Evolutionary conservation across 2,329 filamentous ascomycete species (phyloP), one percentile per base, ranked within the genome.

Genomic region (Claviceps paspali): DNA sequence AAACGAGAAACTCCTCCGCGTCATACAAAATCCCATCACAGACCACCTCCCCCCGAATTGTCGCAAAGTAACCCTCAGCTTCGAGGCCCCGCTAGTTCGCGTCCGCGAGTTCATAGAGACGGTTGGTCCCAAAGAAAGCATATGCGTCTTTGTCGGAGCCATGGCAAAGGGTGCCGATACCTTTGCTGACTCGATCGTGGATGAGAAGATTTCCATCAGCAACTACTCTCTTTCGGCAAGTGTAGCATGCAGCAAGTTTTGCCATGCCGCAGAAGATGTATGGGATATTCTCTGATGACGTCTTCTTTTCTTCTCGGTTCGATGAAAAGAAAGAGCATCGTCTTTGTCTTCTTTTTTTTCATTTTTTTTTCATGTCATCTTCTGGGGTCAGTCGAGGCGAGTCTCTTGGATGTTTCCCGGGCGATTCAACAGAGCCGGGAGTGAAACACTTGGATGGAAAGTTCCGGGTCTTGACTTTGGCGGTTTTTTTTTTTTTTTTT

Each of bases 201-300:
- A 96, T 55, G 91, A 98, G 63, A 84, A 92, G 53, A 96, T 98
- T 55, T 85, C 82, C 50, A 96, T 98, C 64, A 96, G 88, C 70
- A 94, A 95, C 61, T 98, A 83, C 70, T 94, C 87, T 54, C 70
- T 98, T 45, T 94, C 85, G 53, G 91, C 91, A 43, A 96, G 88
- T 65, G 91, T 98, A 44, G 88, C 91, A 30, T 98, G 91, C 71
- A 95, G 88, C 75, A 98, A 96, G 62, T 96, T 98, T 68, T 96
- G 91, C 62, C 91, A 98, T 61, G 91, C 88, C 29, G 88, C 87
- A 30, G 91, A 98, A 63, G 91, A 98, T 59, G 80, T 81, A 26
- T 98, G 91, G 91, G 78, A 84, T 54, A 82, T 98, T 49, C 73
- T 95, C 52, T 98, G 77, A 70, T 3, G 18, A 22, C 11, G 7